These are phyloP conservation scores for Neofusicoccum sp. DNA, from an alignment of 2,329 filamentous ascomycete species.

Conservation along the genomic window DNA sequence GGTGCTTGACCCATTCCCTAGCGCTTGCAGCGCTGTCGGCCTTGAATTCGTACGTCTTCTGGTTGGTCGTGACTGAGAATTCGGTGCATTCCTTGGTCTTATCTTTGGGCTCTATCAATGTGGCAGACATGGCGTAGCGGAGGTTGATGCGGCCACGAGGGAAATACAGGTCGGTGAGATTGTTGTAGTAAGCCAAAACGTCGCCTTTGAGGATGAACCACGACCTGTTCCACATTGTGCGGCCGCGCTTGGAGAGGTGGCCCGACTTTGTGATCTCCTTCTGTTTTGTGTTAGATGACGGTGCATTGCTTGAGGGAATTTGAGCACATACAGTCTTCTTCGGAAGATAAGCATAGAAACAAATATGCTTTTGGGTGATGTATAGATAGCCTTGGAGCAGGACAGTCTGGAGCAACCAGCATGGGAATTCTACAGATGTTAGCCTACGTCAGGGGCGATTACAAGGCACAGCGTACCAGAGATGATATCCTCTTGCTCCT, in stretches of 20 bases:
- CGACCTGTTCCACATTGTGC: conserved; percentile 84
- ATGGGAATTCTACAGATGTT: conserved; percentile 71
- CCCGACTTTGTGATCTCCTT: conserved; percentile 73
- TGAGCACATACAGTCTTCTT: conserved; percentile 74
- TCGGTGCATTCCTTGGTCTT: conserved; percentile 68
- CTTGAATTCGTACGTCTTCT: conserved; percentile 80
- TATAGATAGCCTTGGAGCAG: conserved; percentile 94
- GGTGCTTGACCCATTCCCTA: conserved; percentile 91
- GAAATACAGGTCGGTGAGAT: conserved; percentile 84
- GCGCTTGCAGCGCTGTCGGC: conserved; percentile 86
- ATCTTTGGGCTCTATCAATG: conserved; percentile 66
- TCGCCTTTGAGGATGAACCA: conserved; percentile 94
- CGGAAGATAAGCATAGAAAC: conserved; percentile 95
- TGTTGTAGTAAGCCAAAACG: conserved; percentile 83
- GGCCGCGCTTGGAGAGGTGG: conserved; percentile 82
- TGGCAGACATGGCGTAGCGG: conserved; percentile 86
- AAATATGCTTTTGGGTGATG: conserved; percentile 87
- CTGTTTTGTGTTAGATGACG: conserved; percentile 26
- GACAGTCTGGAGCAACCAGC: conserved; percentile 88
- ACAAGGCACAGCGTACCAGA: conserved; percentile 52
- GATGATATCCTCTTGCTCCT: conserved; percentile 78
- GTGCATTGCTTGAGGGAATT: too few species aligned
- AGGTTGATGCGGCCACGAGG: conserved; percentile 89
- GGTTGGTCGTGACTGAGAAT: conserved; percentile 79
- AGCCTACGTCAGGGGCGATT: conserved; percentile 5